These are phyloP conservation scores for Syncephalastrum contaminatum DNA, from an alignment of 371 early-diverging fungal species.

Conservation along the genomic window DNA sequence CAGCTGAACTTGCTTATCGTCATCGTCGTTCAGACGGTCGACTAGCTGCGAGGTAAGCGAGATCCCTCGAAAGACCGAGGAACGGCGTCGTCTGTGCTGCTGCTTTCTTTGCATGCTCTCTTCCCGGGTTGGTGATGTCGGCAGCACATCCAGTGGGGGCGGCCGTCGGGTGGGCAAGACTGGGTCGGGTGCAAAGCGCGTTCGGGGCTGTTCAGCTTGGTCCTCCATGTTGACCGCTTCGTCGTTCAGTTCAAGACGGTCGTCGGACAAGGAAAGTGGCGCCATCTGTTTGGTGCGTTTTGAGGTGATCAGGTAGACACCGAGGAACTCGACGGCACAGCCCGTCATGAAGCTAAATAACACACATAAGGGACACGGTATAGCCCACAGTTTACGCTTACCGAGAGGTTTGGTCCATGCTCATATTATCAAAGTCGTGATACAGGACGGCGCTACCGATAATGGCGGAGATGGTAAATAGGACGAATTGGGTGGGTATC, in stretches of 20 bases:
- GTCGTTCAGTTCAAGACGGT: slow-evolving; percentile 6
- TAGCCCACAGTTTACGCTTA: slow-evolving; percentile 3
- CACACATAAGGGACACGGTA: neutral
- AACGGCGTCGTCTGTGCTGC: slow-evolving; percentile 29
- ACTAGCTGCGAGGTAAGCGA: slow-evolving; percentile 47
- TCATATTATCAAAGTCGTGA: slow-evolving; percentile 70
- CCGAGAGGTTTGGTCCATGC: slow-evolving; percentile 42
- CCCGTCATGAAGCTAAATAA: slow-evolving; percentile 52
- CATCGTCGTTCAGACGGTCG: slow-evolving; percentile 38
- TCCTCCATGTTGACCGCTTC: slow-evolving; percentile 13
- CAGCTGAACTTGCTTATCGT: slow-evolving; percentile 11
- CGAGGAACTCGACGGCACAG: slow-evolving; percentile 68
- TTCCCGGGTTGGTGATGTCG: neutral
- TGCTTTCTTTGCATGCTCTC: neutral
- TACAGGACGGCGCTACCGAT: slow-evolving; percentile 72
- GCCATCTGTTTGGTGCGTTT: slow-evolving; percentile 33
- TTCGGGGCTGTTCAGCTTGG: neutral
- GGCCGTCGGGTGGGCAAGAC: slow-evolving; percentile 7
- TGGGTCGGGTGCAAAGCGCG: slow-evolving; percentile 8
- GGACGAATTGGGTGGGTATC: slow-evolving; percentile 80
- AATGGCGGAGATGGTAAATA: slow-evolving; percentile 77
- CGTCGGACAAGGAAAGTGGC: slow-evolving; percentile 12
- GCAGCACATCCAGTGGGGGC: neutral
- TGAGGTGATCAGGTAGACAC: slow-evolving; percentile 74
- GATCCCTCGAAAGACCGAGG: slow-evolving; percentile 45